These are phyloP conservation scores for Chondrus crispus DNA, from an alignment of 23 red algal species.

Conservation along the genomic window DNA sequence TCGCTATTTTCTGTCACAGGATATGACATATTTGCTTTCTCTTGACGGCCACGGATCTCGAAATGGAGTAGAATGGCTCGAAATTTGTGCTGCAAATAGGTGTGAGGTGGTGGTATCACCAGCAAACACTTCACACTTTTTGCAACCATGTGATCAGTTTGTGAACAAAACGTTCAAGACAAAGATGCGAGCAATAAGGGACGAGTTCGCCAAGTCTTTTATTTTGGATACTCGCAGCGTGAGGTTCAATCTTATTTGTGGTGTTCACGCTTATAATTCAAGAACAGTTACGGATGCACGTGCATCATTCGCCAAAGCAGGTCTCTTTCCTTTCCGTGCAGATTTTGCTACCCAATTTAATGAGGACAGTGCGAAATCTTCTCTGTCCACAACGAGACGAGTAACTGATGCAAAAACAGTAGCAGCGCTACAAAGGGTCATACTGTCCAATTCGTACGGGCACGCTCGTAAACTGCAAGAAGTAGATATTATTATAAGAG, in stretches of 20 bases:
- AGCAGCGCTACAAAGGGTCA: no score
- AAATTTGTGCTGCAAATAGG: background rate
- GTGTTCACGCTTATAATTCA: background rate
- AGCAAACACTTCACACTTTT: slow-evolving; percentile 13
- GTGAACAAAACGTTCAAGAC: slow-evolving; percentile 34
- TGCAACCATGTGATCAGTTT: slow-evolving; percentile 14
- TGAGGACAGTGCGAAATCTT: no score
- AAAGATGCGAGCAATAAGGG: background rate
- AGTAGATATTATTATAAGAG: no score
- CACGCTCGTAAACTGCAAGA: no score
- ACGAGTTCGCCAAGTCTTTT: background rate
- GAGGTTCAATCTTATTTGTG: slow-evolving; percentile 5
- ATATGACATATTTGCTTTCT: background rate
- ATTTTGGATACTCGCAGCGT: background rate
- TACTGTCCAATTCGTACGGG: no score
- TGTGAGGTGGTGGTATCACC: background rate
- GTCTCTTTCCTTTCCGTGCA: slow-evolving; percentile 13
- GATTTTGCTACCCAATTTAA: background rate
- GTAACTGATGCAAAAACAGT: no score
- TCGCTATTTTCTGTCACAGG: background rate
- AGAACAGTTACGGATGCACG: background rate
- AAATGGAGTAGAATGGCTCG: background rate
- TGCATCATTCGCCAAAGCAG: background rate
- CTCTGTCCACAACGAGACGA: no score
- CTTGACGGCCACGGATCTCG: background rate